A percentile compares a stretch with the other conserved stretches of the same genome.
These are phyloP conservation scores for Azolla pinnata DNA, from an alignment of 75 land plant species.

Conservation along the genomic window DNA sequence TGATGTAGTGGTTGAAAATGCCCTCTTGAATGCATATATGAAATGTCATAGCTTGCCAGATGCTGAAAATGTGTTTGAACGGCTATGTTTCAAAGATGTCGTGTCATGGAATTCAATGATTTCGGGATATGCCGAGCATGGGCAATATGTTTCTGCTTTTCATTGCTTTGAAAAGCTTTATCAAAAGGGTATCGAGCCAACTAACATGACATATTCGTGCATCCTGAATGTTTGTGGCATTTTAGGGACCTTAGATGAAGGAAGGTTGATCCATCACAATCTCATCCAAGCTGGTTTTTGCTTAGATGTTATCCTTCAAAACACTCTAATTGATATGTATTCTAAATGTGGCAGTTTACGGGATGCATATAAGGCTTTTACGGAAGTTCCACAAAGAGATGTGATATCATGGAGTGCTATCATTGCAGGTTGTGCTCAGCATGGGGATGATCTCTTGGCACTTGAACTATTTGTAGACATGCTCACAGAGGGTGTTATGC, in stretches of 20 bases:
- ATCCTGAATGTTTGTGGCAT: slow-evolving; percentile 41
- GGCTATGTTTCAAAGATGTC: not conserved
- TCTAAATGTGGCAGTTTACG: slow-evolving; percentile 4
- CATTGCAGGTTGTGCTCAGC: slow-evolving; percentile 12
- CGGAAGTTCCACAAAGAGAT: slow-evolving; percentile 8
- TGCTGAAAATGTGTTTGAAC: slow-evolving; percentile 5
- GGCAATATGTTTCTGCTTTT: not conserved
- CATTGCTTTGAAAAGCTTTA: not conserved
- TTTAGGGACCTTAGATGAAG: slow-evolving; percentile 8
- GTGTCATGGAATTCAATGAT: slow-evolving; percentile 15
- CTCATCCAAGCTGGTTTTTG: slow-evolving; percentile 6
- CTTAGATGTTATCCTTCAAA: slow-evolving; percentile 3
- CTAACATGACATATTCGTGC: slow-evolving; percentile 36
- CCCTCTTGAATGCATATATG: slow-evolving; percentile 17
- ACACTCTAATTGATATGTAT: slow-evolving; percentile 11
- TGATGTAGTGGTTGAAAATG: slow-evolving; percentile 13
- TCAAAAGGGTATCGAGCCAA: not conserved
- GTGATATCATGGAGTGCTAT: slow-evolving; percentile 19
- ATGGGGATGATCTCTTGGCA: slow-evolving; percentile 9
- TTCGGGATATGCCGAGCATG: not conserved
- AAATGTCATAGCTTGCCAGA: slow-evolving; percentile 13
- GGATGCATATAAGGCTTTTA: slow-evolving; percentile 8
- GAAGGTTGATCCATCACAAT: slow-evolving; percentile 17
- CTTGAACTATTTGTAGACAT: slow-evolving; percentile 8
- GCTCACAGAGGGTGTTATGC: slow-evolving; percentile 4